These are phyloP conservation scores for Sugiyamaella qingdaonensis DNA, from an alignment of 805 yeast species.

Conservation along the genomic window DNA sequence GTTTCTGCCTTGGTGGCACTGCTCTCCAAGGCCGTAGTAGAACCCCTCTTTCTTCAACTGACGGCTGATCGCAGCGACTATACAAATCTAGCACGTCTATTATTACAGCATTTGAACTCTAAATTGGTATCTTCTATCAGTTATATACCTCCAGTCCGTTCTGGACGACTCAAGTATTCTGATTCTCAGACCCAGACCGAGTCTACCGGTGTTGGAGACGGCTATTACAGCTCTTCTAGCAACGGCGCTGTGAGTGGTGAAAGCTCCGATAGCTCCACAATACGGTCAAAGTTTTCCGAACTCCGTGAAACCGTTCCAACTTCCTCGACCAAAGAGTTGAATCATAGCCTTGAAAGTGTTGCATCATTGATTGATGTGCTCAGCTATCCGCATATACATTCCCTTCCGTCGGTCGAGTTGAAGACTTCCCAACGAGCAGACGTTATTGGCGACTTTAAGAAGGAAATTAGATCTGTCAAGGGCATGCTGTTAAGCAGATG, in stretches of 20 bases:
- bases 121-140: slow-evolving; percentile 20
- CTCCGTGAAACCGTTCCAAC: slow-evolving; percentile 4
- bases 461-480: slow-evolving; percentile 24
- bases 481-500: slow-evolving; percentile 22
- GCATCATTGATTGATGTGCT: slow-evolving; percentile 10
- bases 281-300: neutral
- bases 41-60: slow-evolving; percentile 33
- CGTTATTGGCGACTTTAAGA: slow-evolving; percentile 16
- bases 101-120: slow-evolving; percentile 25
- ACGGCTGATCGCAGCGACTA: slow-evolving; percentile 30
- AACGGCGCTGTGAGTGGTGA: slow-evolving; percentile 1
- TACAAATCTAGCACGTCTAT: slow-evolving; percentile 26
- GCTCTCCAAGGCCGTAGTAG: slow-evolving; percentile 30
- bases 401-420: neutral
- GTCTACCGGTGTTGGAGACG: neutral
- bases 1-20: slow-evolving; percentile 26
- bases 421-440: slow-evolving; percentile 5
- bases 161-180: slow-evolving; percentile 18
- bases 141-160: slow-evolving; percentile 20
- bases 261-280: neutral
- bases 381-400: slow-evolving; percentile 6
- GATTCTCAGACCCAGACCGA: slow-evolving; percentile 29
- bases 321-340: slow-evolving; percentile 6
- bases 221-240: neutral
- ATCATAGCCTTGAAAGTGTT: slow-evolving; percentile 14